Evolutionary conservation across 495 filamentous ascomycete genomes (phyloP).

Genomic region (Opeltia flavorubescens): DNA sequence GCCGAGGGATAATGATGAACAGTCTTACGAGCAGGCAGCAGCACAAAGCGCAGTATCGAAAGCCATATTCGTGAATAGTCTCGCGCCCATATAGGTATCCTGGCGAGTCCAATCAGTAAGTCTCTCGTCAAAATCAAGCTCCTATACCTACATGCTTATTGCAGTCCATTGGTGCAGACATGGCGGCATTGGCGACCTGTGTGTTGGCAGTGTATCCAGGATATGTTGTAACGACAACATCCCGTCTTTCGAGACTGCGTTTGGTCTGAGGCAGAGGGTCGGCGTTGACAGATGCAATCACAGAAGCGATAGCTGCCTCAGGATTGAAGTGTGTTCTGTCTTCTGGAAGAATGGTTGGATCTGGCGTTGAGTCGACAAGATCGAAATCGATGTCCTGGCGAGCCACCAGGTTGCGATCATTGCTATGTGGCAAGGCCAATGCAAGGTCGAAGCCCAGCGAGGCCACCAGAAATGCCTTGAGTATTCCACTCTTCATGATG

Average conservation of each 20-base stretch:
- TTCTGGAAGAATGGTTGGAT: neutral
- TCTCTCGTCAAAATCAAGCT: neutral
- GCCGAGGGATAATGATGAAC: neutral
- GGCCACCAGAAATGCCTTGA: neutral
- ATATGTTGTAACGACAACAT: neutral
- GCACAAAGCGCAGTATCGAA: neutral
- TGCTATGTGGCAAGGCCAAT: neutral
- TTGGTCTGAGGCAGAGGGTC: neutral
- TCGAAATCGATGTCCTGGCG: neutral
- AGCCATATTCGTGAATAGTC: neutral
- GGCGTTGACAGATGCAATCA: neutral
- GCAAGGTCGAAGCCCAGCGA: neutral
- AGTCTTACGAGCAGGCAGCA: neutral
- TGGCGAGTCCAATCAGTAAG: neutral
- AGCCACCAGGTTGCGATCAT: neutral
- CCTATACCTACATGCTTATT: neutral
- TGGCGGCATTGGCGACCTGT: neutral
- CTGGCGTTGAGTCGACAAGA: neutral
- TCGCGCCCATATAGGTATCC: neutral
- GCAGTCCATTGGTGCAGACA: neutral
- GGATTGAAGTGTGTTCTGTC: neutral
- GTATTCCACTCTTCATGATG: neutral
- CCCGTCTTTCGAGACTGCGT: neutral
- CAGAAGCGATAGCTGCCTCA: neutral
- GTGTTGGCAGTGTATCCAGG: neutral